phyloP scores from a whole-genome alignment of 768 basidiomycete species.

The Suillus subluteus region DNA sequence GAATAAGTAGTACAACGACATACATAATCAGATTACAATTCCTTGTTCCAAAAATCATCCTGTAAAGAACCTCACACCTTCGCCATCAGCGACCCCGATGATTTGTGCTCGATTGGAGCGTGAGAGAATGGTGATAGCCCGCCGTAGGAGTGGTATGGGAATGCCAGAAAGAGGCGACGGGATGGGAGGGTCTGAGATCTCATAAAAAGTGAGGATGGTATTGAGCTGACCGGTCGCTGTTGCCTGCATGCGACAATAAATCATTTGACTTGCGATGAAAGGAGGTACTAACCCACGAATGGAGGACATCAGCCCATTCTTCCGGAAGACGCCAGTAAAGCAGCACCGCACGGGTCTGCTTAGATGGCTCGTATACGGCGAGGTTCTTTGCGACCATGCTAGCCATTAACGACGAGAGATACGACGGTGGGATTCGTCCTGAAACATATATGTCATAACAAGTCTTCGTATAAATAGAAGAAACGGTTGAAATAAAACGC shows the following conservation, averaged over 20 bases:
- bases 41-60: background rate
- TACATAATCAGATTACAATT: background rate
- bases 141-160: conserved; percentile 71
- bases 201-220: conserved; percentile 86
- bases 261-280: background rate
- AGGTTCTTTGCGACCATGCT: conserved; percentile 64
- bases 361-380: conserved; percentile 75
- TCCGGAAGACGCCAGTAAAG: conserved; percentile 80
- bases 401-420: conserved; percentile 61
- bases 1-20: background rate
- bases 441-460: background rate
- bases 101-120: conserved; percentile 76
- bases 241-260: conserved; percentile 49
- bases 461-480: background rate
- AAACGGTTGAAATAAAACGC: conserved; percentile 27
- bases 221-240: conserved; percentile 76
- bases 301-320: conserved; percentile 84
- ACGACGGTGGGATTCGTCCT: conserved; percentile 65
- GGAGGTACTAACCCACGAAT: conserved; percentile 66
- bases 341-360: conserved; percentile 69
- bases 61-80: conserved; percentile 77
- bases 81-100: conserved; percentile 78
- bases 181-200: conserved; percentile 77
- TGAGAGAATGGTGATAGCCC: conserved; percentile 63
- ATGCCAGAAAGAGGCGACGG: conserved; percentile 71